Base-by-base conservation (phyloP, 2,329 filamentous ascomycete genomes). In the Verticillium nubilum region DNA sequence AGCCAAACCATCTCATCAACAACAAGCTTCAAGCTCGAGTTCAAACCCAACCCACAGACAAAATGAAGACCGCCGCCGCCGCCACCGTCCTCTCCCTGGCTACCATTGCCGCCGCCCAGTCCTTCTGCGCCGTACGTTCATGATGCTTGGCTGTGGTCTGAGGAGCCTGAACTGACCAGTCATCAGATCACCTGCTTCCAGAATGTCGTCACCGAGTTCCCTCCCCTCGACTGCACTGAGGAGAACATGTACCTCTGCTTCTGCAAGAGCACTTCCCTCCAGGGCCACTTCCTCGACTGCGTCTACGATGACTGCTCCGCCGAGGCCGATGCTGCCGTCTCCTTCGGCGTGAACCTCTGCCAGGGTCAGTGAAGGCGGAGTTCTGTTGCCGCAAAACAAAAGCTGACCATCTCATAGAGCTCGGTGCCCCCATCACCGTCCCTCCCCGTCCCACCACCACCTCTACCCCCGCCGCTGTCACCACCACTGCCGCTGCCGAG, bases 311-410 rank as follows among this genome's bases (percentile, higher is more conserved):
- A 60, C 28, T 66, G 65, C 50, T 57, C 59, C 31, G 52, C 57
- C n/a, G 57, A 63, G 0, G 62, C 61, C 10, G 50, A 60, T 4
- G 56, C 52, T 2, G 64, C 67, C 17, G 57, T 69, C 28, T 27
- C 25, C 9, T 70, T 69, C 33, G 67, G 67, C 3, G 61, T 64
- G 19, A 62, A 66, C 27, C 61, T 70, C n/a, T 70, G 83, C 78
- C 12, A 23, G 6, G 42, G 42, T 50, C n/a, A 50, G 42, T 15
- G n/a, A 25, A 23, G 7, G 6, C 15, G 13, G 15, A 37, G 12
- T 15, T 17, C 13, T 17, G 2, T 17, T 17, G 15, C 5, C 33
- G 4, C 33, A 17, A 17, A 37, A 31, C 33, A 5, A 37, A 13
- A 37, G 33, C 33, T 37, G 7, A 37, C 3, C 4, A 50, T 23